A percentile compares a stretch with the other conserved stretches of the same genome.
Evolutionary conservation across 306 rosid species (phyloP).

Genomic region (Biancaea sappan): DNA sequence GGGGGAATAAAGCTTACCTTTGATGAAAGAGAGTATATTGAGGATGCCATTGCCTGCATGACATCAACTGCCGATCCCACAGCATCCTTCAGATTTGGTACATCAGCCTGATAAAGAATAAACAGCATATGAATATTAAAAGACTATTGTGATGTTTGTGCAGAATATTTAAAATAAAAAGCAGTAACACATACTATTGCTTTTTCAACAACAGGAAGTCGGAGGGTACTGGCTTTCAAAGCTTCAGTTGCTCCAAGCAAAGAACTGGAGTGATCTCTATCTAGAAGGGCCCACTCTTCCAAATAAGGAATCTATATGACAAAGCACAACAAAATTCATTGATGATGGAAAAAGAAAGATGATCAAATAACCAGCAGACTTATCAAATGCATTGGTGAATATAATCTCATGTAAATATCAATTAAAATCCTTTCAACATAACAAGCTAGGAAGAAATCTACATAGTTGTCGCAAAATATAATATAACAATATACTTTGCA

Average conservation of each 20-base stretch:
- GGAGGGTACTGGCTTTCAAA: conserved; percentile 96
- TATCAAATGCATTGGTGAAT: conserved; percentile 14
- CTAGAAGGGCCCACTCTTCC: conserved; percentile 96
- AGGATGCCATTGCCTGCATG: conserved; percentile 95
- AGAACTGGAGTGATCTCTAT: conserved; percentile 85
- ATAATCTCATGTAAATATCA: conserved; percentile 15
- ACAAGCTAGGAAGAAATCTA: conserved; percentile 16
- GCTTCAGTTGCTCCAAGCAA: conserved; percentile 98
- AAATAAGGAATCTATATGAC: conserved; percentile 69
- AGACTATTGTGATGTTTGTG: conserved; percentile 4
- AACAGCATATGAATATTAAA: conserved; percentile 24
- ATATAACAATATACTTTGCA: conserved; percentile 2
- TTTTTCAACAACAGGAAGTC: conserved; percentile 93
- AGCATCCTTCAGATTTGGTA: conserved; percentile 89
- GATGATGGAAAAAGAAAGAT: conserved; percentile 11
- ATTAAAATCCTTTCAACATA: conserved; percentile 8
- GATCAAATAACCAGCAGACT: conserved; percentile 21
- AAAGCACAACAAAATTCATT: conserved; percentile 41
- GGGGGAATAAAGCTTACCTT: conserved; percentile 52
- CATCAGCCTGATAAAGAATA: conserved; percentile 68
- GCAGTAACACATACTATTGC: conserved; percentile 63
- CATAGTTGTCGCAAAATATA: neutral
- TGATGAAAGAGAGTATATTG: conserved; percentile 77
- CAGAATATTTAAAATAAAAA: neutral
- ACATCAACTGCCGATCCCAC: conserved; percentile 94